Evolutionary conservation across 306 rosid genomes (phyloP), one percentile per base, ranked within the genome.

Genomic region (Quercus berberidifolia): DNA sequence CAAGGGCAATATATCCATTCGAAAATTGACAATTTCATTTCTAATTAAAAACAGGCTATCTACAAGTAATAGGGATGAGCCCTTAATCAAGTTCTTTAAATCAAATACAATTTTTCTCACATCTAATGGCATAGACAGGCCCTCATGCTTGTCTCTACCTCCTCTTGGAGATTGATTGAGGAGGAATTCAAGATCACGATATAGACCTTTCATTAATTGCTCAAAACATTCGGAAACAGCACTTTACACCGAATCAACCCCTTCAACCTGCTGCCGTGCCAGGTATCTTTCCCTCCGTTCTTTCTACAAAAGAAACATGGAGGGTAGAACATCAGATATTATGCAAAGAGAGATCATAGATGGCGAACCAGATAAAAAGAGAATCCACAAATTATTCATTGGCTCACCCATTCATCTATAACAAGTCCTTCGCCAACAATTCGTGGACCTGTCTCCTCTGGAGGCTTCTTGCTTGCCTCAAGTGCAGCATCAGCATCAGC

Each of bases 231-330:
- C 57, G 62, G 60, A 65, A 75, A 25, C 73, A 69, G 67, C 60
- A 77, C 85, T 88, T 85, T 87, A 93, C 89, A 79, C 79, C 21
- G 92, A 87, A 82, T 88, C 92, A 18, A 88, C 92, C 62, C 92
- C 99, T 87, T 90, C 92, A 65, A 84, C 97, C 81, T 91, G 98
- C 85, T 95, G 99, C 82, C 79, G 87, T 1, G 98, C 99, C 70
- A 92, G 86, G 87, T 95, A 95, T 87, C 95, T 90, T 84, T 93
- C 98, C 90, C 99, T 86, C 74, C 98, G 90, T 87, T 95, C 99
- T 91, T 93, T 95, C 98, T 95, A 55, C 83, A 87, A 55, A 71
- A 28, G 59, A 62, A 84, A 82, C 56, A 74, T 52, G 25, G 65
- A 68, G 26, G 17, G 41, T 41, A 49, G 75, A 65, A 5, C 63